A percentile compares a stretch with the other conserved stretches of the same genome.
phyloP scores from a whole-genome alignment of 2,329 filamentous ascomycete species.

The Fusarium concolor region DNA sequence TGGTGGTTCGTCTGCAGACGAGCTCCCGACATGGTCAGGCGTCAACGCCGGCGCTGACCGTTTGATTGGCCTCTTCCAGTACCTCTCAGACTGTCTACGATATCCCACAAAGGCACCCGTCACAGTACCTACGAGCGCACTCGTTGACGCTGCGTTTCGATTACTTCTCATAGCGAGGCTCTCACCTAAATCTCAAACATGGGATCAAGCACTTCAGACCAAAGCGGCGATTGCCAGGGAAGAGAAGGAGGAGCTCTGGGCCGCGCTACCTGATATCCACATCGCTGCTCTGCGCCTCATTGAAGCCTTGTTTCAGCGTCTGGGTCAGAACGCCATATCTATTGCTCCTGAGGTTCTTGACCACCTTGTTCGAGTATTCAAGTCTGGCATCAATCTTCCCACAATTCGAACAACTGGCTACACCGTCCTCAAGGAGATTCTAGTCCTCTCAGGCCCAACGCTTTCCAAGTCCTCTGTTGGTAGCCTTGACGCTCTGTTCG shows the following conservation, averaged over 20 bases:
- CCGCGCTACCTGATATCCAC: constrained; percentile 79
- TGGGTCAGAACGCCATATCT: constrained; percentile 68
- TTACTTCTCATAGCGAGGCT: constrained; percentile 73
- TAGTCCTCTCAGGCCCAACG: constrained; percentile 72
- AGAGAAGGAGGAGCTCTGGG: constrained; percentile 84
- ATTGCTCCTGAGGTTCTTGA: constrained; percentile 75
- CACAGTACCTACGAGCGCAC: constrained; percentile 71
- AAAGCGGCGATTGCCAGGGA: constrained; percentile 81
- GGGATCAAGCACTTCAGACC: constrained; percentile 66
- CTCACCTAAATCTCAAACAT: constrained; percentile 59
- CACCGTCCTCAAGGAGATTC: constrained; percentile 64
- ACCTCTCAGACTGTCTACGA: constrained; percentile 72
- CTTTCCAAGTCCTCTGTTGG: constrained; percentile 74
- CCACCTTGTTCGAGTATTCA: constrained; percentile 78
- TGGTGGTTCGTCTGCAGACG: constrained; percentile 58
- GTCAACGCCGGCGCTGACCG: constrained; percentile 79
- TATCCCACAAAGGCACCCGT: constrained; percentile 74
- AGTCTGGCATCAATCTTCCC: constrained; percentile 63
- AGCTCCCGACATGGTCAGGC: constrained; percentile 78
- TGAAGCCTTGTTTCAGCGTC: constrained; percentile 65
- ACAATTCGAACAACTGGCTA: constrained; percentile 72
- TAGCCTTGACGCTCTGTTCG: constrained; percentile 71
- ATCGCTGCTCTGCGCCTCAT: constrained; percentile 75
- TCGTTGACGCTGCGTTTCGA: constrained; percentile 77
- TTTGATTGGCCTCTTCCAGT: constrained; percentile 71